phyloP scores from a whole-genome alignment of 768 basidiomycete genomes.

The Mycena albidolilacea region DNA sequence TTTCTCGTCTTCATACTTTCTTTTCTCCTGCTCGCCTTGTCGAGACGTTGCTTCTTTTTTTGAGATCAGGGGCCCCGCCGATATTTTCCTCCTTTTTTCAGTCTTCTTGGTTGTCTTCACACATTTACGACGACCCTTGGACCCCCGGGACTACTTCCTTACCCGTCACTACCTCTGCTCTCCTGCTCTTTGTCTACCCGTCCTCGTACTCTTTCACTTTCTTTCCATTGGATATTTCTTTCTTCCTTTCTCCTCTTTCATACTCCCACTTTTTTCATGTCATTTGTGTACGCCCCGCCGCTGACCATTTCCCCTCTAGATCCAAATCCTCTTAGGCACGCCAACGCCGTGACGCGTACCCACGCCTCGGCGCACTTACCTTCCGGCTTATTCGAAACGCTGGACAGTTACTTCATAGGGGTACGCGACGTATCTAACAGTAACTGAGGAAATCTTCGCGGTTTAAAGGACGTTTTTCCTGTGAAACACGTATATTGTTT shows the following conservation, averaged over 20 bases:
- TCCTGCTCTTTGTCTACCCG: conserved; percentile 1
- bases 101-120: too few relatives aligned
- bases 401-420: not conserved
- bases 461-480: not conserved
- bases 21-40: too few relatives aligned
- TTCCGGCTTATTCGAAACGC: not conserved
- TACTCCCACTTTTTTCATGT: not conserved
- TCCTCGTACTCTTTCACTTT: not conserved
- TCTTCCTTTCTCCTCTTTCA: not conserved
- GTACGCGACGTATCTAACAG: not conserved
- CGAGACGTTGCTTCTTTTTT: too few relatives aligned
- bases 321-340: conserved; percentile 1
- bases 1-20: too few relatives aligned
- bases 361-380: not conserved
- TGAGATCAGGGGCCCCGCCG: too few relatives aligned
- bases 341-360: not conserved
- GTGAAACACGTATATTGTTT: not conserved
- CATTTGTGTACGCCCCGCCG: not conserved
- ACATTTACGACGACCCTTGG: too few relatives aligned
- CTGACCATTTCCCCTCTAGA: not conserved
- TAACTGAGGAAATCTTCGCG: not conserved
- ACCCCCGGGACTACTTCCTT: too few relatives aligned
- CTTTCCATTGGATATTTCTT: conserved; percentile 2
- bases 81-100: too few relatives aligned
- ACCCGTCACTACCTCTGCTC: not conserved